Evolutionary conservation across 176 grass and related monocot species (phyloP).

Genomic region (Juncus inflexus): DNA sequence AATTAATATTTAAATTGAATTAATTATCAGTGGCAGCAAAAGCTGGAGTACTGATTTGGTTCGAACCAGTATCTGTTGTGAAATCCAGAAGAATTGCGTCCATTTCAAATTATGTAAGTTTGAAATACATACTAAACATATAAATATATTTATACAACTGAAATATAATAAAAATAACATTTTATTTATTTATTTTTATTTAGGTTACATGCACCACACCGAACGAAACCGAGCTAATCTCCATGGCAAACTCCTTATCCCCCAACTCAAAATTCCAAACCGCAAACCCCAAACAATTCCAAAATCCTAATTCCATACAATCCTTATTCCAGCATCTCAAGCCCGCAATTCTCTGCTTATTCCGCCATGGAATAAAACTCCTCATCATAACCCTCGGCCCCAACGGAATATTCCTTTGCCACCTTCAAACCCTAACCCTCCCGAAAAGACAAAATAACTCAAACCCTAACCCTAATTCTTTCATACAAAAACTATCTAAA

Average conservation of each 20-base stretch:
- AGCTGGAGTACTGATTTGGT: slow-evolving; percentile 66
- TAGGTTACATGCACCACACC: slow-evolving; percentile 88
- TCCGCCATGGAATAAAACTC: slow-evolving; percentile 80
- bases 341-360: slow-evolving; percentile 67
- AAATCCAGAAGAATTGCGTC: slow-evolving; percentile 75
- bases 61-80: slow-evolving; percentile 83
- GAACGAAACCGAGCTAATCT: slow-evolving; percentile 81
- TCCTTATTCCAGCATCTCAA: slow-evolving; percentile 74
- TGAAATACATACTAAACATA: slow-evolving; percentile 4
- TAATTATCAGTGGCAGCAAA: slow-evolving; percentile 55
- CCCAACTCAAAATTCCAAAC: slow-evolving; percentile 40
- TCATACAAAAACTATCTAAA: slow-evolving; percentile 36
- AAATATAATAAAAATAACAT: background rate
- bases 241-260: slow-evolving; percentile 79
- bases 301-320: slow-evolving; percentile 36
- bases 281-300: slow-evolving; percentile 27
- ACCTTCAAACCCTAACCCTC: slow-evolving; percentile 37
- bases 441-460: slow-evolving; percentile 34
- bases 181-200: slow-evolving; percentile 21
- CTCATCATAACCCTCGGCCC: slow-evolving; percentile 79
- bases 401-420: slow-evolving; percentile 74
- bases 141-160: slow-evolving; percentile 14
- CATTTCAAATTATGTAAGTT: slow-evolving; percentile 69
- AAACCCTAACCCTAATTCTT: slow-evolving; percentile 16
- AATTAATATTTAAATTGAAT: slow-evolving; percentile 13